Base-by-base conservation (phyloP, 352 stramenopile species). In the Globisporangium perplexum region DNA sequence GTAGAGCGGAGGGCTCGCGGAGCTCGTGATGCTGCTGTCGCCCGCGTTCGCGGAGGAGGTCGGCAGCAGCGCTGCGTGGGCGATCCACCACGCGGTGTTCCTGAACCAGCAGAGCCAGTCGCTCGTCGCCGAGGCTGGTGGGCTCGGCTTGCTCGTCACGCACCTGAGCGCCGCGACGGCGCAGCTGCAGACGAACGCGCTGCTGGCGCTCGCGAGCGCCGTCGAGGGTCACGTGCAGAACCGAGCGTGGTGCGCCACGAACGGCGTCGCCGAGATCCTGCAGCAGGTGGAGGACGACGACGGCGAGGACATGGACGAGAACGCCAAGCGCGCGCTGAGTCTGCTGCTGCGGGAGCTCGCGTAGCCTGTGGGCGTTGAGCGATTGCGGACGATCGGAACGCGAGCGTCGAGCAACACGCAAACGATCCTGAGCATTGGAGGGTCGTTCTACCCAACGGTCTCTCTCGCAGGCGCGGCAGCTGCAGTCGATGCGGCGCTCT, bases 1-100 rank as follows among this genome's bases (percentile, higher is more conserved):
- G n/a, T n/a, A 72, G 50, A 83, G 60, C 45, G 80, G 75, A 12
- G 77, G 60, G 10, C 62, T 90, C 15, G 64, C 75, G 0, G 67
- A 73, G 46, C 67, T 90, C 20, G 74, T 88, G 44, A 47, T 88
- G 61, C 55, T 90, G 28, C 56, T 86, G 44, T 88, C 80, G 26
- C 71, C 77, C 1, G 66, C 66, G 33, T 90, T 83, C 42, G 23
- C 69, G n/a, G 77, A 87, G 54, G 80, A 90, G 23, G 68, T 88
- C 30, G 82, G 65, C 54, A 79, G 71, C 49, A 84, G 75, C n/a
- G 77, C 80, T 30, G 80, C 80, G 8, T 90, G 80, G 80, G 80
- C 77, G 53, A 77, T 90, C 53, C 72, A 90, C 57, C 80, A 90
- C 55, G 69, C 65, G 46, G 76, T 86, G 30, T 62, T 80, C 54